Evolutionary conservation across 352 stramenopile species (phyloP).

Genomic region (Phytophthora constricta): DNA sequence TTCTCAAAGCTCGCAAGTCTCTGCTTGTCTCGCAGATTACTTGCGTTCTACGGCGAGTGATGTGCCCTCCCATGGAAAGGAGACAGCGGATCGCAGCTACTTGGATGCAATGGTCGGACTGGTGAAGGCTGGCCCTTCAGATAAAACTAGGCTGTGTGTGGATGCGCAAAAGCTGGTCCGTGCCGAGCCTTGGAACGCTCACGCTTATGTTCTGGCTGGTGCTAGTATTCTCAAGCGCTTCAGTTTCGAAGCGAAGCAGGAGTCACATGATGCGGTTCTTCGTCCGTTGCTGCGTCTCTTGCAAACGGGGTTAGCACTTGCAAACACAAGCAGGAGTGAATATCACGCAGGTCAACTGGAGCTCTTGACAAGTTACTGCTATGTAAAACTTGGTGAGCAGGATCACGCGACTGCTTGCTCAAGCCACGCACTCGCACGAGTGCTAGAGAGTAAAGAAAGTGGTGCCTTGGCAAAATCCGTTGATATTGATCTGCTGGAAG

Average conservation of each 20-base stretch:
- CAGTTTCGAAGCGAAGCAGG: constrained; percentile 18
- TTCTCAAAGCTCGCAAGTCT: constrained; percentile 36
- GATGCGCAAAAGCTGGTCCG: constrained; percentile 67
- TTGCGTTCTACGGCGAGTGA: constrained; percentile 23
- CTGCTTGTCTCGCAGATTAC: constrained; percentile 36
- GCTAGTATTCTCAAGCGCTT: constrained; percentile 56
- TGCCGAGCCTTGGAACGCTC: constrained; percentile 62
- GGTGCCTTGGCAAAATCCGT: constrained; percentile 10
- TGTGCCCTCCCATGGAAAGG: constrained; percentile 14
- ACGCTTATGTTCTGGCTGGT: constrained; percentile 59
- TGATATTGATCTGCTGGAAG: constrained; percentile 43
- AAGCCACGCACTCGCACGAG: constrained; percentile 28
- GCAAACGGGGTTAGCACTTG: constrained; percentile 43
- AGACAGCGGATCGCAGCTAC: constrained; percentile 39
- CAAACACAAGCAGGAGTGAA: constrained; percentile 3
- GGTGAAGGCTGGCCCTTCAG: constrained; percentile 29
- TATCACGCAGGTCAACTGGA: constrained; percentile 45
- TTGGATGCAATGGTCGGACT: constrained; percentile 45
- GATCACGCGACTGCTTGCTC: constrained; percentile 25
- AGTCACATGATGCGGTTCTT: constrained; percentile 21
- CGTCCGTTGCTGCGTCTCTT: constrained; percentile 45
- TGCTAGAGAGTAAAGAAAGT: constrained; percentile 21
- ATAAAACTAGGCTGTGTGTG: constrained; percentile 22
- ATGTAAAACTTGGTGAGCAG: constrained; percentile 32
- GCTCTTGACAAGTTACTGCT: constrained; percentile 52